A percentile compares a stretch with the other conserved stretches of the same genome.
phyloP scores from a whole-genome alignment of 2,329 filamentous ascomycete genomes.

The Bertia moriformis region DNA sequence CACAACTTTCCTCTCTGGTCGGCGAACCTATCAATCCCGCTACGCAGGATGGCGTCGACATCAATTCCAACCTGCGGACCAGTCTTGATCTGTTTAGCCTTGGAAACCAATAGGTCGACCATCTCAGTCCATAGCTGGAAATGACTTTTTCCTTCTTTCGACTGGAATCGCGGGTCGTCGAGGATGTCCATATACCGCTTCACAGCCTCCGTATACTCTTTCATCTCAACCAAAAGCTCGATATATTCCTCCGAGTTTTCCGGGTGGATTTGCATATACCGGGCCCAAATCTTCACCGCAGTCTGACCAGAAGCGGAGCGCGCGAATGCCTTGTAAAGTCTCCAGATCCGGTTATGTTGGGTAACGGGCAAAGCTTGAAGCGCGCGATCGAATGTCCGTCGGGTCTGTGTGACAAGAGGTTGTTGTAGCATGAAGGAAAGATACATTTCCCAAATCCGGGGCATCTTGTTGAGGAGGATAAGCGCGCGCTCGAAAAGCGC shows the following conservation, averaged over 20 bases:
- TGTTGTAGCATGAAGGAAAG: slow-evolving; percentile 79
- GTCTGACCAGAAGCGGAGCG: slow-evolving; percentile 81
- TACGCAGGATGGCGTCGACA: slow-evolving; percentile 82
- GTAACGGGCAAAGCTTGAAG: slow-evolving; percentile 82
- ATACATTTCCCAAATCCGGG: slow-evolving; percentile 95
- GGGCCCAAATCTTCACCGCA: slow-evolving; percentile 80
- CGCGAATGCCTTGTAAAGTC: slow-evolving; percentile 77
- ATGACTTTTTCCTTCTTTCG: slow-evolving; percentile 84
- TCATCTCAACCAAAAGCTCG: slow-evolving; percentile 67
- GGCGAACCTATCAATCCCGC: slow-evolving; percentile 76
- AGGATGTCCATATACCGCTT: slow-evolving; percentile 82
- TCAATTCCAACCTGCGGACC: slow-evolving; percentile 71
- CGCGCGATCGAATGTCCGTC: slow-evolving; percentile 81
- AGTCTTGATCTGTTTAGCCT: slow-evolving; percentile 73
- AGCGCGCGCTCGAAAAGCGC: slow-evolving; percentile 83
- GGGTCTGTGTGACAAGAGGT: slow-evolving; percentile 75
- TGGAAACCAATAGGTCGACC: slow-evolving; percentile 83
- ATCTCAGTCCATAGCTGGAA: slow-evolving; percentile 98
- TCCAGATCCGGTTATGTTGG: slow-evolving; percentile 92
- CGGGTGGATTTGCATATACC: slow-evolving; percentile 94
- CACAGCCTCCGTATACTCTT: slow-evolving; percentile 79
- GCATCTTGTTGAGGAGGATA: slow-evolving; percentile 96
- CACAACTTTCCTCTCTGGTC: slow-evolving; percentile 91
- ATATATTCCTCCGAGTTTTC: slow-evolving; percentile 94
- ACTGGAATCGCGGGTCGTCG: slow-evolving; percentile 79